Base-by-base conservation (phyloP, 1,284 basidiomycete genomes). In the Lentinula novae-zelandiae region DNA sequence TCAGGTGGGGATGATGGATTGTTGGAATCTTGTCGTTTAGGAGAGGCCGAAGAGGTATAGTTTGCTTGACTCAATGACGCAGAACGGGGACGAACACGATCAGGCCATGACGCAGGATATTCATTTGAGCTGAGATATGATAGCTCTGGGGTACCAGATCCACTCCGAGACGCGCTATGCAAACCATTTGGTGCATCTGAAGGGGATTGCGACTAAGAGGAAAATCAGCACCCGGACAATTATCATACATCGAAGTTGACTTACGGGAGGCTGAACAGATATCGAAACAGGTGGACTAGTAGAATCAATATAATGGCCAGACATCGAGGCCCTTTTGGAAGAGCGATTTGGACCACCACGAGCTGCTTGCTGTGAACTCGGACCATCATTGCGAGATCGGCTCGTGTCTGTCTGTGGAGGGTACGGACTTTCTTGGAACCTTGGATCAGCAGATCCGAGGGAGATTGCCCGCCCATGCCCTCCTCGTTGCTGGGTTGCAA, bases 261-360 rank as follows among this genome's bases (percentile, higher is more conserved):
- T 59, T 54, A 67, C 66, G 51, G 66, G 66, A 53, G 64, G 63
- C 52, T 66, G 57, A 1, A 66, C 49, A 22, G 52, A 62, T 27
- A 65, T 63, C n/a, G 62, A 59, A 27, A 61, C 57, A 22, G 67
- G 66, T 2, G 67, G 61, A 42, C 61, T 62, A n/a, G 31, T 31
- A 17, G 53, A 10, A 34, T 53, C 36, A 22, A 20, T 17, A 22
- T 22, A 7, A 34, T 20, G 34, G 17, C 36, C 48, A 27, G 57
- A 51, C 48, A 58, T 38, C 5, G 56, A 42, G 2, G 22, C n/a
- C 22, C 10, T 31, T 49, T 22, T 17, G 22, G 44, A 9, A 46
- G 20, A 22, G n/a, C 44, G 36, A 38, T 38, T 22, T 22, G 15
- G 33, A 15, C 31, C 4, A 17, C 8, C n/a, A 36, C 20, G 38